These are phyloP conservation scores for Russula compacta DNA, from an alignment of 768 basidiomycete species.

Conservation along the genomic window DNA sequence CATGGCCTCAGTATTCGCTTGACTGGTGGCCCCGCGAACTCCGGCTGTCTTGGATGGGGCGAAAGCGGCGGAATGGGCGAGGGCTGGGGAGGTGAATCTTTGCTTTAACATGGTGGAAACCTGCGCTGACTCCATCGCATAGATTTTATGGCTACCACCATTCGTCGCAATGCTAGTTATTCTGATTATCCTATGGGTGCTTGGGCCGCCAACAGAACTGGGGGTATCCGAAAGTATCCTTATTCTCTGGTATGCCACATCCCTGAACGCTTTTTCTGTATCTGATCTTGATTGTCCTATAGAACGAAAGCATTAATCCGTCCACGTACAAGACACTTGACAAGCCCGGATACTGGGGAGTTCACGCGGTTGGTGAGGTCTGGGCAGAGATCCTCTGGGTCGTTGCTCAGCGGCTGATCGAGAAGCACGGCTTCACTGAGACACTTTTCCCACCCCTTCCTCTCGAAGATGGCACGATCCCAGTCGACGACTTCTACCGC, in stretches of 20 bases:
- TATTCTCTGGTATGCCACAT: constrained; percentile 53
- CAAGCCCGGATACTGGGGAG: constrained; percentile 89
- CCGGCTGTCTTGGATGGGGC: constrained; percentile 91
- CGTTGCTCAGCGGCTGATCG: constrained; percentile 61
- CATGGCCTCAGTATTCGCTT: constrained; percentile 92
- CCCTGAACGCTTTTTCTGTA: not conserved
- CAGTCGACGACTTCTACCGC: constrained; percentile 69
- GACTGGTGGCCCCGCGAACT: constrained; percentile 90
- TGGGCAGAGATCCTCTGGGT: constrained; percentile 92
- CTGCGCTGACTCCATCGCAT: not conserved
- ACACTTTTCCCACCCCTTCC: constrained; percentile 76
- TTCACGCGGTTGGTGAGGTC: constrained; percentile 87
- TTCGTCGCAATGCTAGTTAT: constrained; percentile 67
- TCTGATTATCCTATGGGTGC: constrained; percentile 86
- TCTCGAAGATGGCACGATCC: constrained; percentile 51
- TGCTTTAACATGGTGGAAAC: not conserved
- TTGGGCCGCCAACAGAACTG: constrained; percentile 77
- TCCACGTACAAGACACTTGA: constrained; percentile 93
- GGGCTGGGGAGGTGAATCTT: constrained; percentile 72
- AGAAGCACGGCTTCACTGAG: constrained; percentile 72
- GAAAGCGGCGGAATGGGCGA: constrained; percentile 97
- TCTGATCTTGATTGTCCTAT: not conserved
- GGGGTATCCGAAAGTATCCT: constrained; percentile 79
- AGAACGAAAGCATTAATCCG: constrained; percentile 69
- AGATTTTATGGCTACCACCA: constrained; percentile 83